A percentile compares a stretch with the other conserved stretches of the same genome.
phyloP scores from a whole-genome alignment of 2,329 filamentous ascomycete species.

The Fusarium sp. region DNA sequence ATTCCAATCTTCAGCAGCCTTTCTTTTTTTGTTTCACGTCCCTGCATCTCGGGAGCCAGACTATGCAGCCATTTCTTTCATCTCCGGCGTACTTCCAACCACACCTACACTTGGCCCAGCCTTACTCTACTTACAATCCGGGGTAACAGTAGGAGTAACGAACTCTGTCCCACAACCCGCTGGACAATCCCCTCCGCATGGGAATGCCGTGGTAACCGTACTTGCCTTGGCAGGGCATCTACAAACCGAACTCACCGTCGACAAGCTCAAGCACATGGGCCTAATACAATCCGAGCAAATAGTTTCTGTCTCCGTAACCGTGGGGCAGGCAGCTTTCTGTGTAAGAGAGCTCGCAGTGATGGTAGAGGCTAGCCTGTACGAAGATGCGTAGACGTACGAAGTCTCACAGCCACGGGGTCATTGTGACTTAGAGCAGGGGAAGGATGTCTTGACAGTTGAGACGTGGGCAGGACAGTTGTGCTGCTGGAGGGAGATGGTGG shows the following conservation, averaged over 20 bases:
- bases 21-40: not conserved
- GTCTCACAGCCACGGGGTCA: conserved; percentile 47
- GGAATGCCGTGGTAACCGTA: conserved; percentile 48
- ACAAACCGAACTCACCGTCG: conserved; percentile 51
- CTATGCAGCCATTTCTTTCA: not conserved
- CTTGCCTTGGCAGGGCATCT: conserved; percentile 50
- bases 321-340: conserved; percentile 48
- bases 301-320: conserved; percentile 49
- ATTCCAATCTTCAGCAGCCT: not conserved
- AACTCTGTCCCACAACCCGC: conserved; percentile 50
- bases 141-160: conserved; percentile 41
- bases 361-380: conserved; percentile 23
- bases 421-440: conserved; percentile 38
- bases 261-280: conserved; percentile 48
- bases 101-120: not conserved
- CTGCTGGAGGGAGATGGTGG: conserved; percentile 50
- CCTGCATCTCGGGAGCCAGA: not conserved
- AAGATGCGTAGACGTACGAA: conserved; percentile 40
- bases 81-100: not conserved
- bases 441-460: conserved; percentile 46
- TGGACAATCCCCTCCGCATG: conserved; percentile 44
- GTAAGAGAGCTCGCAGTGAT: not conserved
- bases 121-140: conserved; percentile 27
- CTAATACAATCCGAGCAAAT: conserved; percentile 53
- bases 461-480: conserved; percentile 48